Conservation (phyloP, 2,329 filamentous ascomycete species). For the Hypoxylon sp. region DNA sequence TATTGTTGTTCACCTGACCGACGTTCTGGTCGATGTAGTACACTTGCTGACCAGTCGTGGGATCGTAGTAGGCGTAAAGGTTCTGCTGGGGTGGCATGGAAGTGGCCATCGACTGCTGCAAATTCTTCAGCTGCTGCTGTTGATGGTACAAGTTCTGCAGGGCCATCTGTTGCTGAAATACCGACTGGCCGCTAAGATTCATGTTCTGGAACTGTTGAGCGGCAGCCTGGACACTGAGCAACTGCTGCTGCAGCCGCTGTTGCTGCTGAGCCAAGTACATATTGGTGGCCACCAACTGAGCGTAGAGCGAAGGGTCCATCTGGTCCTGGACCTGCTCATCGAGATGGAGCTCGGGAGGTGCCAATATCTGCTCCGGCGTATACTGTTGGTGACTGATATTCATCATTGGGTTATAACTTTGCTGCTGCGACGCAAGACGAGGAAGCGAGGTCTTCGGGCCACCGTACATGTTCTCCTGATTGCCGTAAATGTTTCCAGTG, state of each 20-base stretch:
- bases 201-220: constrained; percentile 86
- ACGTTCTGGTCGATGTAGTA: constrained; percentile 81
- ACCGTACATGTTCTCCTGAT: constrained; percentile 60
- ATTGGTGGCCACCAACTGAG: constrained; percentile 91
- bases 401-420: constrained; percentile 48
- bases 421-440: constrained; percentile 52
- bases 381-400: constrained; percentile 64
- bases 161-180: constrained; percentile 60
- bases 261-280: constrained; percentile 94
- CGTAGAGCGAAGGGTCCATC: constrained; percentile 88
- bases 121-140: constrained; percentile 74
- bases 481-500: constrained; percentile 60
- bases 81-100: constrained; percentile 76
- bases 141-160: constrained; percentile 67
- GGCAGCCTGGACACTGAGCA: constrained; percentile 84
- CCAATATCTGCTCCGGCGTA: constrained; percentile 90
- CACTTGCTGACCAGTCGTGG: constrained; percentile 84
- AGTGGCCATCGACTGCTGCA: constrained; percentile 71
- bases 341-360: constrained; percentile 84
- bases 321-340: constrained; percentile 76
- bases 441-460: constrained; percentile 71
- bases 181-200: constrained; percentile 71
- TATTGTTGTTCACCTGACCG: constrained; percentile 56
- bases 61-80: constrained; percentile 86
- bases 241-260: constrained; percentile 93